Evolutionary conservation across 768 basidiomycete genomes (phyloP), one percentile per base, ranked within the genome.

Genomic region (Termitomyces titanicus): DNA sequence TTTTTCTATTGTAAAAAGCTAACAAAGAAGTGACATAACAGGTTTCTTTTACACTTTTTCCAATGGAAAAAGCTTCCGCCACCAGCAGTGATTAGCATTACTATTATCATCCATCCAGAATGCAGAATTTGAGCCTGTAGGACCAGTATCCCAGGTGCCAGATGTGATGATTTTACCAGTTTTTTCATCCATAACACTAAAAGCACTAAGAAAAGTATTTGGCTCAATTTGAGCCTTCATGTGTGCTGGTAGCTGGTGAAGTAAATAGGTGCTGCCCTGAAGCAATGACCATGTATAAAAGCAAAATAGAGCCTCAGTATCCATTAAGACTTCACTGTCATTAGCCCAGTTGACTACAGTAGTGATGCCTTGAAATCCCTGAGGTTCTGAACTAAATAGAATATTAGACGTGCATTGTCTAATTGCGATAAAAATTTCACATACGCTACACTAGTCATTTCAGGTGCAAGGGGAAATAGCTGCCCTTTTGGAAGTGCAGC

Each of bases 381-480:
- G 5, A 38, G 24, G 24, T 38, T 50, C 49, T 24, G 49, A 47
- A 2, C 49, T 51, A 10, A 20, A 39, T 22, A 55, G n/a, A 29
- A 29, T 29, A 9, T 29, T 3, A 29, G 29, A 29, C 29, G 3
- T 29, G 29, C 5, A 29, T 29, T 9, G 9, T 29, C 9, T 29
- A 29, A 29, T 29, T 3, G 9, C 9, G 9, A 29, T 29, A 29
- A 29, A 29, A 3, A 29, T 29, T 29, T 29, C 24, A 57, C 51
- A 20, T 47, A 57, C 47, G 20, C 27, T 2, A 48, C 8, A 37
- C 39, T 57, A 20, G 57, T 50, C 57, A 58, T 58, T 24, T 54
- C 52, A 25, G 57, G 57, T 31, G 57, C 15, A 11, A 58, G 2
- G 1, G 52, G 18, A 22, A 57, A 49, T 0, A 53, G 42, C 10